These are phyloP conservation scores for Curvularia hawaiiensis DNA, from an alignment of 2,329 filamentous ascomycete genomes.

Conservation along the genomic window DNA sequence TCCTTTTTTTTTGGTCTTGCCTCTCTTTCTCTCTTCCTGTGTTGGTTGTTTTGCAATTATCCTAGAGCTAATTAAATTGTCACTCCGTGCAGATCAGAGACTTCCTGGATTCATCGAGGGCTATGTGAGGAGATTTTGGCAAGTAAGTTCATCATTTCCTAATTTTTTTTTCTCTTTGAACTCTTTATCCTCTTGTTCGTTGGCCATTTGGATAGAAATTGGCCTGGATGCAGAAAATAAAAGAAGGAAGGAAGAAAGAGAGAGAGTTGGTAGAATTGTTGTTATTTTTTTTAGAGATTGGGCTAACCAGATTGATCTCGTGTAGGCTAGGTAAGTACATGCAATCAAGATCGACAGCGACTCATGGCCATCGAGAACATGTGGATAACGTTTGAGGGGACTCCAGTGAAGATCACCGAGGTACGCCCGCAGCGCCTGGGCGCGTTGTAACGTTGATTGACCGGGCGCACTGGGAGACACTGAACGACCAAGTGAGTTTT, in stretches of 20 bases:
- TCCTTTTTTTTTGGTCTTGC: not conserved
- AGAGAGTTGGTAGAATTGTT: too few species aligned
- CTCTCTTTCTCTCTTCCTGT: not conserved
- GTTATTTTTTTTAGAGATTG: not conserved
- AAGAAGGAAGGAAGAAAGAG: not conserved
- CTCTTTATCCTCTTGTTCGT: too few species aligned
- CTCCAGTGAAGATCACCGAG: slow-evolving; percentile 86
- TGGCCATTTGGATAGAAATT: too few species aligned
- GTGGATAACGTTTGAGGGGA: not conserved
- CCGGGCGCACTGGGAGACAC: slow-evolving; percentile 77
- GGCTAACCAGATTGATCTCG: not conserved
- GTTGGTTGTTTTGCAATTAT: not conserved
- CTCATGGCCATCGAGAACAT: not conserved
- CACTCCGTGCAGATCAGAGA: slow-evolving; percentile 67
- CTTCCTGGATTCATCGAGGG: slow-evolving; percentile 90
- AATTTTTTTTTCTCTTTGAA: too few species aligned
- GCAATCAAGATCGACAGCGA: not conserved
- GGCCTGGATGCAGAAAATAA: not conserved
- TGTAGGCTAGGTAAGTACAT: not conserved
- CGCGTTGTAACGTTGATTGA: slow-evolving; percentile 93
- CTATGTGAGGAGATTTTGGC: slow-evolving; percentile 97
- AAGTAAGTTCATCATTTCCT: slow-evolving; percentile 64
- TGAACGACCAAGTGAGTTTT: slow-evolving; percentile 64
- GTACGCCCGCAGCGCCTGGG: slow-evolving; percentile 84
- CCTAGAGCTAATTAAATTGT: not conserved